Percentiles rank a stretch among this genome's conserved stretches.
These are phyloP conservation scores for Trichoderma guizhouense DNA, from an alignment of 2,329 filamentous ascomycete species.

Conservation along the genomic window DNA sequence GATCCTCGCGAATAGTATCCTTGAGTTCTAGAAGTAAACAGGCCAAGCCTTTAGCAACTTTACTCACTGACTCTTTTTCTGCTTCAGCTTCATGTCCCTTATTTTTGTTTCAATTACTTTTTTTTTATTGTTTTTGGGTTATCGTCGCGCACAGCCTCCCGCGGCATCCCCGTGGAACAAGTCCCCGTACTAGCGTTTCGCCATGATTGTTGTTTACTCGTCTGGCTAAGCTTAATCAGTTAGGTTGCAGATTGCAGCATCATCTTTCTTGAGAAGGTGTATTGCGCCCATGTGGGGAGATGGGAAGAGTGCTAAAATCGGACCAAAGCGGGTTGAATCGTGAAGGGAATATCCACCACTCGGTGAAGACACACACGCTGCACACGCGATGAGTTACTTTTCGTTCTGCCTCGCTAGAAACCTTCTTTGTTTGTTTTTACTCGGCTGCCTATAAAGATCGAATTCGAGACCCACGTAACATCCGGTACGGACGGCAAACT, in stretches of 20 bases:
- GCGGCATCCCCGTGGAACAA: neutral
- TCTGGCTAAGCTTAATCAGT: conserved; percentile 5
- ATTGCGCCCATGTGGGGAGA: neutral
- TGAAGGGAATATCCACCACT: neutral
- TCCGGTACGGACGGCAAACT: neutral
- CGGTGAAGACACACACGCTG: neutral
- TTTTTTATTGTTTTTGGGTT: neutral
- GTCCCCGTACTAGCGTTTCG: conserved; percentile 4
- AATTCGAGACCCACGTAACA: neutral
- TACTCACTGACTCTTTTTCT: neutral
- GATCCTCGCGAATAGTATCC: neutral
- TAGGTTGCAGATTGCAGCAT: neutral
- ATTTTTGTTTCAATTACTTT: neutral
- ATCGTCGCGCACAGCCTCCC: neutral
- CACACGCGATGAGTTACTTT: neutral
- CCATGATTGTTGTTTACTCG: neutral
- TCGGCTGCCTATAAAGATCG: neutral
- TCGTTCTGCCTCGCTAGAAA: neutral
- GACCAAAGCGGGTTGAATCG: neutral
- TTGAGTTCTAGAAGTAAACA: neutral
- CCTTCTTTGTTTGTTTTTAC: neutral
- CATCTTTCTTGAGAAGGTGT: neutral
- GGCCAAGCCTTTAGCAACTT: neutral
- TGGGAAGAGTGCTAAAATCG: neutral
- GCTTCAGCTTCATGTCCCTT: neutral